A percentile compares a stretch with the other conserved stretches of the same genome.
Evolutionary conservation across 805 yeast genomes (phyloP).

Genomic region (Millerozyma acaciae): DNA sequence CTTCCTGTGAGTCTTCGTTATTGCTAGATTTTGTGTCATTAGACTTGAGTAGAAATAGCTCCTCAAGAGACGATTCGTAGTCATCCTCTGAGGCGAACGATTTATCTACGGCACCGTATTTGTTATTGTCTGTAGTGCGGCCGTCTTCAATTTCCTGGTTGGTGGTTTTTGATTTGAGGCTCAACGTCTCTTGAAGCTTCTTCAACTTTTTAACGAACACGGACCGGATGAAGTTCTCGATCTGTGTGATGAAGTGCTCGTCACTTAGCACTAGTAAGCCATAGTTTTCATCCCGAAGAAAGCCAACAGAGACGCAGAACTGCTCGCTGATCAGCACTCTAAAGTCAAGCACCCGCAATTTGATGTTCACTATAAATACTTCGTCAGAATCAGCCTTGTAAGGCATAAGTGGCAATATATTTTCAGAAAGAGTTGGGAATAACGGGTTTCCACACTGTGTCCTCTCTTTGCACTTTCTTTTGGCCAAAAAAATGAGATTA

Average conservation of each 20-base stretch:
- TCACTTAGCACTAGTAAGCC: slow-evolving; percentile 26
- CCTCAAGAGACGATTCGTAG: slow-evolving; percentile 13
- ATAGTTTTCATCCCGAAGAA: slow-evolving; percentile 29
- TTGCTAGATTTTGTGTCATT: slow-evolving; percentile 24
- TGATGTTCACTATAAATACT: slow-evolving; percentile 30
- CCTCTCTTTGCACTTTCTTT: slow-evolving; percentile 3
- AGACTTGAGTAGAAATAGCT: slow-evolving; percentile 13
- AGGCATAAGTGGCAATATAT: neutral
- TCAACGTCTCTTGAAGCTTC: neutral
- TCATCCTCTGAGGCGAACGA: slow-evolving; percentile 13
- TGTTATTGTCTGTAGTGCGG: neutral
- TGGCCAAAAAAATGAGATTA: slow-evolving; percentile 32
- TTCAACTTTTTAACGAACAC: slow-evolving; percentile 11
- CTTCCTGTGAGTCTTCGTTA: slow-evolving; percentile 9
- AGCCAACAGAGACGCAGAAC: slow-evolving; percentile 17
- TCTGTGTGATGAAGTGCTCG: slow-evolving; percentile 18
- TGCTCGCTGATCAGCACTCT: slow-evolving; percentile 12
- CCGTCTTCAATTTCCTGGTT: neutral
- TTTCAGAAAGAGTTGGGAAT: neutral
- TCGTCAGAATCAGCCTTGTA: slow-evolving; percentile 16
- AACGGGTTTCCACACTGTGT: neutral
- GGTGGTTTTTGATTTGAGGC: neutral
- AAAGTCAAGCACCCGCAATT: slow-evolving; percentile 21
- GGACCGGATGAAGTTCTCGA: slow-evolving; percentile 24
- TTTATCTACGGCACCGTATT: slow-evolving; percentile 2